Conservation (phyloP, 2,329 filamentous ascomycete species). For the Rutstroemia sp. region DNA sequence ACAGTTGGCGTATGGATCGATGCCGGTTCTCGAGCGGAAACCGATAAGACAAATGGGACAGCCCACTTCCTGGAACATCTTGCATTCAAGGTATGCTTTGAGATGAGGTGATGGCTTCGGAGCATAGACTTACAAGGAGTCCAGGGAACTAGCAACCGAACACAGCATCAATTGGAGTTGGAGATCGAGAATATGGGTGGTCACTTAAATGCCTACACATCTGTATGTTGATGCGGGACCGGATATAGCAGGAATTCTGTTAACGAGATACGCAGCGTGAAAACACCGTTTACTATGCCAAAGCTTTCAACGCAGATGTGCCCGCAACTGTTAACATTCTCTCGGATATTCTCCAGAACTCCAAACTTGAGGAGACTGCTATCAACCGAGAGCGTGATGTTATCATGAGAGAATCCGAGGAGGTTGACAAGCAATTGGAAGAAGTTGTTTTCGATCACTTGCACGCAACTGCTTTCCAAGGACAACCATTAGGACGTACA, state of each 20-base stretch:
- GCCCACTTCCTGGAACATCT: slow-evolving; percentile 99
- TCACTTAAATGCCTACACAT: slow-evolving; percentile 98
- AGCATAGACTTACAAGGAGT: slow-evolving; percentile 17
- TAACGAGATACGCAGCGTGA: slow-evolving; percentile 58
- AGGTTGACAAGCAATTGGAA: slow-evolving; percentile 99
- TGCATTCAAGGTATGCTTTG: slow-evolving; percentile 81
- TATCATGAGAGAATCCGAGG: slow-evolving; percentile 96
- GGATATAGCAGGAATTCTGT: slow-evolving; percentile 10
- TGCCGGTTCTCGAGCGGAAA: slow-evolving; percentile 95
- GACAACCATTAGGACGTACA: slow-evolving; percentile 91
- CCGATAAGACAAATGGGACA: slow-evolving; percentile 96
- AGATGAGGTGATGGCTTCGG: slow-evolving; percentile 12
- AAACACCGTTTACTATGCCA: slow-evolving; percentile 99
- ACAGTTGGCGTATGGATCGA: slow-evolving; percentile 99
- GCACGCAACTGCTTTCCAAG: slow-evolving; percentile 95
- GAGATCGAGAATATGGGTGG: slow-evolving; percentile 99
- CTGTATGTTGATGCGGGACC: slow-evolving; percentile 53
- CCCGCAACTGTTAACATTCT: slow-evolving; percentile 96
- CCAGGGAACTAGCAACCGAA: slow-evolving; percentile 86
- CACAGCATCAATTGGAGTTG: slow-evolving; percentile 94
- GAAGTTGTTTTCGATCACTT: slow-evolving; percentile 99
- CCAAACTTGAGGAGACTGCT: slow-evolving; percentile 85
- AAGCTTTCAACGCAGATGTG: slow-evolving; percentile 96
- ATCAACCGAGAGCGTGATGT: slow-evolving; percentile 98
- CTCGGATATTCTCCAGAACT: slow-evolving; percentile 98